Evolutionary conservation across 1,284 basidiomycete genomes (phyloP), one percentile per base, ranked within the genome.

Genomic region (Xanthoconium separans): DNA sequence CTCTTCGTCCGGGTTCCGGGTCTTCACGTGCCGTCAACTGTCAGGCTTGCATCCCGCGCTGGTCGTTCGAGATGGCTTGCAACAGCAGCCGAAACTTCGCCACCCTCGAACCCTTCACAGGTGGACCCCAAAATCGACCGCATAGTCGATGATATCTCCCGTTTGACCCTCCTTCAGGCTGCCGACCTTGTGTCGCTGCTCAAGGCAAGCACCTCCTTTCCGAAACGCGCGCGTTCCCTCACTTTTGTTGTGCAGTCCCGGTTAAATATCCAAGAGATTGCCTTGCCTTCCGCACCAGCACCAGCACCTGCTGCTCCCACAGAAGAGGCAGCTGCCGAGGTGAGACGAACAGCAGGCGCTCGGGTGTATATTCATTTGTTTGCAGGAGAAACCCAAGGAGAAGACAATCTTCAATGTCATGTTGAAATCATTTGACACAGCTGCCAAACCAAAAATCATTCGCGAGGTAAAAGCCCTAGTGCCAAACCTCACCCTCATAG

Each of bases 381-480:
- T 7, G 27, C 63, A 93, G 83, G 95, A 95, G 72, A 97, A 97
- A 73, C 95, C 95, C 47, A 98, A 98, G 77, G 97, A 99, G 77
- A 99, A 99, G 86, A 97, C 95, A 9, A 83, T 96, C 42, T 99
- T 99, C 78, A 96, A 89, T 63, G 87, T 98, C 68, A 96, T 89
- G 73, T 82, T 98, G 43, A 92, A 95, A 70, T 93, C 93, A 56
- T 95, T 98, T 66, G 94, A 96, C 60, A 83, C 93, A 4, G 77
- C 83, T 20, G 80, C 91, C 55, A 98, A 99, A 75, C 93, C 97
- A 41, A 99, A 99, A 80, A 87, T 98, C 64, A 99, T 99, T 70
- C 87, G 93, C 65, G 97, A 99, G 75, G 93, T 99, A 65, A 99
- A 99, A 81, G 92, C 91, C 10, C 72, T 97, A 62, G 88, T 96